Evolutionary conservation across 805 yeast species (phyloP).

Genomic region (Helenozyma baotianmanensis): DNA sequence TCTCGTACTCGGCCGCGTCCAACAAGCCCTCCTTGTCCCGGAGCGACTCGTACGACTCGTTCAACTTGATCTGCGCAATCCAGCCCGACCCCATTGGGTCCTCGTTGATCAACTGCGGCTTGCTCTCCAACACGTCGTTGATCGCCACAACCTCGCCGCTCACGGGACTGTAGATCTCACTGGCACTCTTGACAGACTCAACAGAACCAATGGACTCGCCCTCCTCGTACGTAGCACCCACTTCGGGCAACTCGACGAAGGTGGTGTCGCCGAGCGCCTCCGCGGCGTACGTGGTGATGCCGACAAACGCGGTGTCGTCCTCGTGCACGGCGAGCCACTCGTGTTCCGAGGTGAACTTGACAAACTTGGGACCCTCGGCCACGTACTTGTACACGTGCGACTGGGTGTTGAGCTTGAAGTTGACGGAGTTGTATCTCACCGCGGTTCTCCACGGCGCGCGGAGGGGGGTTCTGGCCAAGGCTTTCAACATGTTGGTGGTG

Average conservation of each 20-base stretch:
- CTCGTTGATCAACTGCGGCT: conserved; percentile 74
- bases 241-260: conserved; percentile 83
- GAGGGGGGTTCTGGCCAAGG: conserved; percentile 13
- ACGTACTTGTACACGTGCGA: conserved; percentile 37
- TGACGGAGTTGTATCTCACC: conserved; percentile 25
- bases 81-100: conserved; percentile 96
- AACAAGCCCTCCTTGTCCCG: conserved; percentile 43
- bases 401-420: conserved; percentile 33
- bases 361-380: conserved; percentile 40
- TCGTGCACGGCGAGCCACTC: conserved; percentile 90
- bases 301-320: conserved; percentile 79
- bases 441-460: conserved; percentile 12
- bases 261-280: conserved; percentile 98
- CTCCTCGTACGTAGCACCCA: conserved; percentile 52
- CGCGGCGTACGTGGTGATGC: conserved; percentile 91
- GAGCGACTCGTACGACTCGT: conserved; percentile 29
- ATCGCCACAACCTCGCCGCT: conserved; percentile 69
- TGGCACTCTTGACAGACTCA: conserved; percentile 91
- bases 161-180: conserved; percentile 88
- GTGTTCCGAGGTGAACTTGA: conserved; percentile 81
- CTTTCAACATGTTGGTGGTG: conserved; percentile 10
- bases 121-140: conserved; percentile 59
- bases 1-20: conserved; percentile 52
- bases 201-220: conserved; percentile 91
- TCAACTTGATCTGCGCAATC: conserved; percentile 73